Base-by-base conservation (phyloP, 2,329 filamentous ascomycete species). In the Calonectria multiphialidica region DNA sequence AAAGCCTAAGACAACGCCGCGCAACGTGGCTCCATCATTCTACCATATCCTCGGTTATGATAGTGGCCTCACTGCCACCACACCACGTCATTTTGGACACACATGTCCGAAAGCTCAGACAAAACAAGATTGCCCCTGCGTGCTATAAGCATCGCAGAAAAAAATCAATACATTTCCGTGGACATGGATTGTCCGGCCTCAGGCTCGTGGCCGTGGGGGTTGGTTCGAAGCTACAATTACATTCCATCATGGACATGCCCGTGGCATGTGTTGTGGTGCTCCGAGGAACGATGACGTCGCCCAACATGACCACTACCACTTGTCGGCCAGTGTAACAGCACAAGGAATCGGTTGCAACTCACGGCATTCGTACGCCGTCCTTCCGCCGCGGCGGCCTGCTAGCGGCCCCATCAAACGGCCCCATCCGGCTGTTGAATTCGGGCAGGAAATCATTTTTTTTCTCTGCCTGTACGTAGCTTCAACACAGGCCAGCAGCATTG, bases 41-140 rank as follows among this genome's bases (percentile, higher is more conserved):
- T 33, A 40, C 50, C 62, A 45, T 71, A 77, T 73, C 77, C 77
- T 78, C 77, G 77, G 75, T 49, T 77, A 76, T 73, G 64, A 63
- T 6, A 49, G 71, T 72, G 57, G 61, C 35, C 69, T 75, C 72
- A 71, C 66, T 50, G 23, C 44, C 8, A 16, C 66, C n/a, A 49
- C n/a, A 72, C 71, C 71, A 74, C 77, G 77, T 73, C 70, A 77
- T 74, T 66, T 75, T 64, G 55, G 40, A 62, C 37, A 69, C 65
- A 65, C n/a, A 73, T 53, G 66, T 70, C 75, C 71, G 76, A 71
- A 59, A 50, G 15, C 66, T 25, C 69, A 40, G 53, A 12, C 61
- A 61, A n/a, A 64, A 50, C 33, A 62, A 50, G 55, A 64, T 50
- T 64, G 18, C 23, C 35, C 62, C 73, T 68, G 30, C 50, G 55